phyloP scores from a whole-genome alignment of 257 asterid species.

The Solanum rostratum region DNA sequence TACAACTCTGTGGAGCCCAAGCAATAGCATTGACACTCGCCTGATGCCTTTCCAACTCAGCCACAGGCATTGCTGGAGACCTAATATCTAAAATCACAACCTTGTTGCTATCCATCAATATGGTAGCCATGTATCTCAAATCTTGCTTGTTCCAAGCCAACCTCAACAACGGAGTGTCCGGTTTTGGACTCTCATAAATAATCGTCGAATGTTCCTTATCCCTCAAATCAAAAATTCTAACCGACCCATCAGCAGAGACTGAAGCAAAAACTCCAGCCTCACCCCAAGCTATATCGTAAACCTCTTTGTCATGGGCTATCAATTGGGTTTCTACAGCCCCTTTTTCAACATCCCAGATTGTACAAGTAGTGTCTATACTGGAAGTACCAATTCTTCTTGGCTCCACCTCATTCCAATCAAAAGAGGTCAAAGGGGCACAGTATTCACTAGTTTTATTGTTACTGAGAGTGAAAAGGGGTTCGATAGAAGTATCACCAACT shows the following conservation, averaged over 20 bases:
- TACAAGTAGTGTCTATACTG: conserved; percentile 81
- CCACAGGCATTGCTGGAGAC: conserved; percentile 78
- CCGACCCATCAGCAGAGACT: conserved; percentile 85
- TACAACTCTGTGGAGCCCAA: conserved; percentile 89
- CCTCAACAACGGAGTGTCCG: conserved; percentile 71
- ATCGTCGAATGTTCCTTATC: conserved; percentile 93
- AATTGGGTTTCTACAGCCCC: conserved; percentile 75
- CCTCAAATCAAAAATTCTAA: conserved; percentile 72
- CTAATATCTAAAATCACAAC: conserved; percentile 76
- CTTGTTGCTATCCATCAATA: conserved; percentile 75
- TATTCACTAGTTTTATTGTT: conserved; percentile 66
- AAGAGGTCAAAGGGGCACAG: conserved; percentile 80
- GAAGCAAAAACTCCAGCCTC: conserved; percentile 84
- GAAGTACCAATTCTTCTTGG: conserved; percentile 76
- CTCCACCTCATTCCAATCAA: conserved; percentile 88
- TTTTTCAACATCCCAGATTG: conserved; percentile 81
- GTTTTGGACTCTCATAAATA: conserved; percentile 71
- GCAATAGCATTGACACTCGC: conserved; percentile 83
- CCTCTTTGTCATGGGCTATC: conserved; percentile 90
- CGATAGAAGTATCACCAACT: conserved; percentile 41
- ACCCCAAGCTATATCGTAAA: conserved; percentile 94
- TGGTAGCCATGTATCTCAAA: conserved; percentile 88
- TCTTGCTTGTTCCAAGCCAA: conserved; percentile 98
- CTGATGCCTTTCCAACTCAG: conserved; percentile 75
- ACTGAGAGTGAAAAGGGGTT: conserved; percentile 33